Evolutionary conservation across 2,329 filamentous ascomycete species (phyloP).

Genomic region (Dactylellina haptotyla): DNA sequence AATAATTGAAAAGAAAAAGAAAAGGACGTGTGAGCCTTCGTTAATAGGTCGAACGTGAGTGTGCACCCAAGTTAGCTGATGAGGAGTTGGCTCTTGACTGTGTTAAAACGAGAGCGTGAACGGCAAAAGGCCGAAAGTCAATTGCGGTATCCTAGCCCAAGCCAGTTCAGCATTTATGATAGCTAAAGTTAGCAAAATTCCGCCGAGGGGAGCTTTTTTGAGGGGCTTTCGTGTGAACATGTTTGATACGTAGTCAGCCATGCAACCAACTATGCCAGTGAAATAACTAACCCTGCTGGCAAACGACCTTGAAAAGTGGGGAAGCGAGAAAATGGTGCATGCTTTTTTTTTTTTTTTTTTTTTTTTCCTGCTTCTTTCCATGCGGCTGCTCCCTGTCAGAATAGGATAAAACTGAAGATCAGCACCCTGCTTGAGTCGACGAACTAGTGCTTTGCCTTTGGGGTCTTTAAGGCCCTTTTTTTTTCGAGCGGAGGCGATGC

Average conservation of each 20-base stretch:
- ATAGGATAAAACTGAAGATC: constrained; percentile 40
- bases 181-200: constrained; percentile 40
- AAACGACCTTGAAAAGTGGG: constrained; percentile 44
- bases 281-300: constrained; percentile 19
- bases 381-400: constrained; percentile 28
- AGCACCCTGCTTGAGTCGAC: constrained; percentile 5
- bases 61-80: constrained; percentile 19
- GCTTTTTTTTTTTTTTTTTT: constrained; percentile 42
- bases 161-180: constrained; percentile 12
- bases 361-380: too few relatives aligned
- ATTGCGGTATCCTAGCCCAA: constrained; percentile 5
- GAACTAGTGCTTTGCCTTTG: constrained; percentile 20
- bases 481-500: constrained; percentile 42
- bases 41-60: constrained; percentile 19
- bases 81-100: constrained; percentile 20
- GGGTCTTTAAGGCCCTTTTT: too few relatives aligned
- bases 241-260: constrained; percentile 12
- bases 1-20: too few relatives aligned
- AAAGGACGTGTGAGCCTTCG: constrained; percentile 8
- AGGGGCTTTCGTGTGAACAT: constrained; percentile 7
- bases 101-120: constrained; percentile 33
- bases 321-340: constrained; percentile 53
- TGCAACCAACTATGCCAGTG: background rate
- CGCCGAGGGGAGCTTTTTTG: too few relatives aligned
- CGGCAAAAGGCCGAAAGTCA: constrained; percentile 17